Base-by-base conservation (phyloP, 2,329 filamentous ascomycete genomes). In the Drechslerella dactyloides region DNA sequence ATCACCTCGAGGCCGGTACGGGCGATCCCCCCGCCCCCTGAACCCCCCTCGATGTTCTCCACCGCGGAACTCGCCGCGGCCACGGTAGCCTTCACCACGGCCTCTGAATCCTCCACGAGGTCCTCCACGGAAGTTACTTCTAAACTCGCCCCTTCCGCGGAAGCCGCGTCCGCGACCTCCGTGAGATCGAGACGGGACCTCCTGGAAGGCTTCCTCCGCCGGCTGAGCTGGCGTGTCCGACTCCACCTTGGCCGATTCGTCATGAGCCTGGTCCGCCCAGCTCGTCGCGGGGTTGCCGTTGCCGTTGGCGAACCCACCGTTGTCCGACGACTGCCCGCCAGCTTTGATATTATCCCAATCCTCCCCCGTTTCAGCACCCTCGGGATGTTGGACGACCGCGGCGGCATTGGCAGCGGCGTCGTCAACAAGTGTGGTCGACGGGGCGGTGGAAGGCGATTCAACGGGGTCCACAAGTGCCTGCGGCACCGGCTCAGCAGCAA, bases 71-170 rank as follows among this genome's bases (percentile, higher is more conserved):
- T 77, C 77, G 61, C 78, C 78, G 73, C 78, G 75, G 19, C 84
- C 82, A 61, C 84, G 82, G 72, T 80, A 80, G 40, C 83, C 77
- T 37, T 79, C 78, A 54, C 79, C 76, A 61, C 77, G 76, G 42
- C 76, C 74, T 57, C 78, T 76, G 66, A 75, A 76, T 8, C 69
- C 64, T 24, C 78, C 78, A 66, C 77, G 74, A 48, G 70, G 74
- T 42, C 76, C 76, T 51, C 77, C 65, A 75, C 60, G 76, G 77
- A 23, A 42, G 76, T 77, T 72, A 79, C 78, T 74, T 81, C 81
- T 66, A 80, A 75, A 81, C 79, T 72, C 81, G 75, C 74, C 76
- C 21, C 78, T 70, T 46, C 78, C 79, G 55, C 79, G 78, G 55
- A 77, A 76, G n/a, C 77, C 77, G 58, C 81, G 81, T 54, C 79